Evolutionary conservation across 2,329 filamentous ascomycete species (phyloP), one percentile per base, ranked within the genome.

Genomic region (Sodiomyces alkalinus): DNA sequence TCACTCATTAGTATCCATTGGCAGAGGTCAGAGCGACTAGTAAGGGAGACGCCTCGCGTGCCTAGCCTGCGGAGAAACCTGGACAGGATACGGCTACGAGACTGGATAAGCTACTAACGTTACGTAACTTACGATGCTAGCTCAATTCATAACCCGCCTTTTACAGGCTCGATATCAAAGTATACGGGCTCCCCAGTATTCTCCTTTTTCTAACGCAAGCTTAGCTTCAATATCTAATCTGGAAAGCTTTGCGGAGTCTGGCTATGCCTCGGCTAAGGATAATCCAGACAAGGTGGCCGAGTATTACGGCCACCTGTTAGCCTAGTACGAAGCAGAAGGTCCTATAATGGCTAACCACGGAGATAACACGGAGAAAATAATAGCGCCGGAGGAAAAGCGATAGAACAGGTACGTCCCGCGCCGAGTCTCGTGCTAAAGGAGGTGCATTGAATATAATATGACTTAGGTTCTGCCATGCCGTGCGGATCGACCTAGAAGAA

Each of bases 281-380:
- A 29, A 24, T 20, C 22, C 33, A 6, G 29, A 28, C 18, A 33
- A 33, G 27, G 20, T 17, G 34, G 29, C 35, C 16, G 29, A 29
- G 28, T 39, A 35, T 36, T 37, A 37, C 31, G 4, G 24, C 26
- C 10, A 35, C 26, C 38, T 33, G 13, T 32, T 33, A 26, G 33
- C 32, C 20, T 17, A 39, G 29, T 41, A 35, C 27, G 32, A 32
- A 26, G 30, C 30, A 22, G 34, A 29, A 30, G 31, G 37, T 11
- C 24, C 29, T 12, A 40, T 28, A 17, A 29, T 44, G 32, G 38
- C 33, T 13, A 41, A 42, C 26, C 30, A 33, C 26, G 28, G 27
- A 30, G 22, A 41, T 14, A 26, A 30, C 11, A 39, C 32, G 10
- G 32, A 37, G 29, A 31, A 20, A 19, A 41, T 42, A 18, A 42